These are phyloP conservation scores for Saccharum spontaneum DNA, from an alignment of 176 grass and related monocot species.

Conservation along the genomic window DNA sequence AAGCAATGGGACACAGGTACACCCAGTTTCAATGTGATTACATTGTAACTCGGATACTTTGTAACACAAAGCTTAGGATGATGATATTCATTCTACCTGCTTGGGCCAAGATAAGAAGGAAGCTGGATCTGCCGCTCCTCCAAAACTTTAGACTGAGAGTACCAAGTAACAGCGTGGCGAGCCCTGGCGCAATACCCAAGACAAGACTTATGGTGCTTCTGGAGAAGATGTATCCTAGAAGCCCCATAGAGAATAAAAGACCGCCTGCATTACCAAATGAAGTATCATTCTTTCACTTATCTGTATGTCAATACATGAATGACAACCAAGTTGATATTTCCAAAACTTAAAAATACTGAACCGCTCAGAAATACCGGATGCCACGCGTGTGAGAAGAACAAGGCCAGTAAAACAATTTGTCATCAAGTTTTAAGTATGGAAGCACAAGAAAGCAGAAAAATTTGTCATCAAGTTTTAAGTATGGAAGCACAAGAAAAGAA, in stretches of 20 bases:
- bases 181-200: slow-evolving; percentile 54
- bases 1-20: background rate
- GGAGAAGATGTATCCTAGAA: slow-evolving; percentile 72
- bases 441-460: background rate
- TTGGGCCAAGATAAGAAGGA: slow-evolving; percentile 63
- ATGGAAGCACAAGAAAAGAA: background rate
- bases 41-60: background rate
- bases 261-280: slow-evolving; percentile 55
- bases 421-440: background rate
- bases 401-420: background rate
- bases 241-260: slow-evolving; percentile 58
- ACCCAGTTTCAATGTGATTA: background rate
- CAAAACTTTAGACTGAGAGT: slow-evolving; percentile 65
- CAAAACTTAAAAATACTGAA: background rate
- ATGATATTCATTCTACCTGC: slow-evolving; percentile 39
- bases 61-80: background rate
- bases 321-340: background rate
- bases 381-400: background rate
- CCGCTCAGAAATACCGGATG: background rate
- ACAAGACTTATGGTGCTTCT: slow-evolving; percentile 57
- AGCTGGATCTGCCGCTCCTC: slow-evolving; percentile 60
- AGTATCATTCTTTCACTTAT: background rate
- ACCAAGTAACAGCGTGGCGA: slow-evolving; percentile 46
- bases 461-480: background rate
- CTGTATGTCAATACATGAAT: background rate